These are phyloP conservation scores for Purshia tridentata DNA, from an alignment of 306 rosid species.

Conservation along the genomic window DNA sequence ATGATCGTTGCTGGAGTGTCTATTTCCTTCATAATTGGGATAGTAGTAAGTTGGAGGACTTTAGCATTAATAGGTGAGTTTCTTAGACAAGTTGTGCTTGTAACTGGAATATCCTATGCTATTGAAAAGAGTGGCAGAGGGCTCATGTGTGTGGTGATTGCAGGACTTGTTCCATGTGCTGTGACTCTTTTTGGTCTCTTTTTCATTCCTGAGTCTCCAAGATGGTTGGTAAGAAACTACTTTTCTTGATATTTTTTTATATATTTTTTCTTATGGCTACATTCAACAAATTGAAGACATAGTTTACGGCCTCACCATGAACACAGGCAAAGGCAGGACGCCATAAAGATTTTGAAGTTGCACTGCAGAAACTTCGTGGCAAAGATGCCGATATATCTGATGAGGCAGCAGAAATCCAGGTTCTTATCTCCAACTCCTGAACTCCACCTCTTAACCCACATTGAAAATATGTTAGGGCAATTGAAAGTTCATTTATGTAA, in stretches of 20 bases:
- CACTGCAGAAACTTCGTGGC: slow-evolving; percentile 74
- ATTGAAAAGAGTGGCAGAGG: neutral
- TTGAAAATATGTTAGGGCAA: neutral
- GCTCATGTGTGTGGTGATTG: slow-evolving; percentile 36
- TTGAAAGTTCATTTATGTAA: slow-evolving; percentile 15
- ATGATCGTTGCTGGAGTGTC: slow-evolving; percentile 75
- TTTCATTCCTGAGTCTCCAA: slow-evolving; percentile 93
- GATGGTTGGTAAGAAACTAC: slow-evolving; percentile 78
- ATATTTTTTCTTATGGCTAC: neutral
- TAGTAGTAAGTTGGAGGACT: slow-evolving; percentile 71
- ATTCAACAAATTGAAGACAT: slow-evolving; percentile 9
- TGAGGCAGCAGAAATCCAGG: slow-evolving; percentile 89
- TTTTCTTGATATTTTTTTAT: neutral
- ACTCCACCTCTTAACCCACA: slow-evolving; percentile 4
- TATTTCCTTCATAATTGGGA: slow-evolving; percentile 70
- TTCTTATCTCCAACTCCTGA: slow-evolving; percentile 22
- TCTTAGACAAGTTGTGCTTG: slow-evolving; percentile 10
- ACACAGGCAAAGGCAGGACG: slow-evolving; percentile 74
- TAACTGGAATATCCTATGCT: slow-evolving; percentile 1
- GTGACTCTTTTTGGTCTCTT: slow-evolving; percentile 73
- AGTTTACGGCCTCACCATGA: slow-evolving; percentile 4
- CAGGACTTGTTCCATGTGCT: slow-evolving; percentile 78
- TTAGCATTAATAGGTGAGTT: slow-evolving; percentile 65
- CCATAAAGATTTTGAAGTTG: slow-evolving; percentile 50
- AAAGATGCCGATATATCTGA: slow-evolving; percentile 62